These are phyloP conservation scores for Boletus subcaerulescens DNA, from an alignment of 768 basidiomycete species.

Conservation along the genomic window DNA sequence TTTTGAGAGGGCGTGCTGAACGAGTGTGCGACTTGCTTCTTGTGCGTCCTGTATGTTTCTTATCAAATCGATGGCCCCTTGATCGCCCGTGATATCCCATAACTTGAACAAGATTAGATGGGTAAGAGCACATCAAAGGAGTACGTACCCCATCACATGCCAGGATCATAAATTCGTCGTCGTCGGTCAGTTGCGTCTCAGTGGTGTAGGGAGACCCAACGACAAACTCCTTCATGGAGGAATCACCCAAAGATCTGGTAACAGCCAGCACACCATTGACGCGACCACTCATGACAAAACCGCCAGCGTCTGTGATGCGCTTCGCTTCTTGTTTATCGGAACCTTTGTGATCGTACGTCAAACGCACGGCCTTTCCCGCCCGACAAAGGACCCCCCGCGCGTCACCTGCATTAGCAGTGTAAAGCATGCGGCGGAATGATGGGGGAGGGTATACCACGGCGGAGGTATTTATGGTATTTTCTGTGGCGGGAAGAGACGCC, in stretches of 20 bases:
- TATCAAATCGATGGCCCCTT: constrained; percentile 85
- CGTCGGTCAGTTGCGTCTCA: constrained; percentile 87
- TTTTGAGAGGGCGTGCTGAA: constrained; percentile 81
- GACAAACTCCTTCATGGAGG: constrained; percentile 99
- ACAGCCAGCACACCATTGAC: constrained; percentile 98
- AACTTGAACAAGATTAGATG: constrained; percentile 49
- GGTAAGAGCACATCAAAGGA: neutral
- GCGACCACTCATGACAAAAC: constrained; percentile 97
- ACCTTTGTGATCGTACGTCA: constrained; percentile 99
- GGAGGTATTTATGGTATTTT: constrained; percentile 31
- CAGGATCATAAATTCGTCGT: constrained; percentile 92
- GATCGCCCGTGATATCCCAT: constrained; percentile 95
- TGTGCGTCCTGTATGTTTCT: constrained; percentile 74
- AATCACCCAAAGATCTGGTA: constrained; percentile 92
- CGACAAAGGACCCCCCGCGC: constrained; percentile 93
- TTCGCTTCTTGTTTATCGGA: constrained; percentile 97
- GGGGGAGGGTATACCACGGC: constrained; percentile 43
- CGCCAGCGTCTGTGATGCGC: constrained; percentile 95
- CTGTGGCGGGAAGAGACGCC: constrained; percentile 13
- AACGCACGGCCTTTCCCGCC: constrained; percentile 81
- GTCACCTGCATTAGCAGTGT: constrained; percentile 96
- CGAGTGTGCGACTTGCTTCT: constrained; percentile 69
- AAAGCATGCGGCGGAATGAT: constrained; percentile 71
- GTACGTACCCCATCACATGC: constrained; percentile 93
- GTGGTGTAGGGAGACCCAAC: constrained; percentile 98